These are phyloP conservation scores for Juncus inflexus DNA, from an alignment of 176 grass and related monocot species.

Conservation along the genomic window DNA sequence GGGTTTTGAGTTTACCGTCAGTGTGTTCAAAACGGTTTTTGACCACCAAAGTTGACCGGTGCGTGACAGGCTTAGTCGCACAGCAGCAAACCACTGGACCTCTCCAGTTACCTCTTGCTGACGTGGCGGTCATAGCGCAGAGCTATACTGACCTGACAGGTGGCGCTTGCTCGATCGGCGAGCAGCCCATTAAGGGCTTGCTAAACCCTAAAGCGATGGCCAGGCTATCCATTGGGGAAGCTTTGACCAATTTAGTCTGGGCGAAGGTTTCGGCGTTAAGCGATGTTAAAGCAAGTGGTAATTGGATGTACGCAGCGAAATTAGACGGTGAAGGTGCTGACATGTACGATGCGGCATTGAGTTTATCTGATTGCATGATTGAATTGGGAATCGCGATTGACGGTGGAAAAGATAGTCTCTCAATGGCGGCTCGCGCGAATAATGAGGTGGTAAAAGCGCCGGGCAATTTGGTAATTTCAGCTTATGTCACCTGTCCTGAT, in stretches of 20 bases:
- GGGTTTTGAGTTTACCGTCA: slow-evolving; percentile 64
- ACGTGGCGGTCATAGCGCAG: slow-evolving; percentile 88
- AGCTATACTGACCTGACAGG: slow-evolving; percentile 71
- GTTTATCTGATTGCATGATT: slow-evolving; percentile 82
- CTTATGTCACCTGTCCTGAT: slow-evolving; percentile 90
- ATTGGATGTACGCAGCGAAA: slow-evolving; percentile 98
- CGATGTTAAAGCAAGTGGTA: slow-evolving; percentile 87
- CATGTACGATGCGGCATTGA: slow-evolving; percentile 83
- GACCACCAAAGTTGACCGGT: slow-evolving; percentile 89
- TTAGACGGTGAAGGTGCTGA: slow-evolving; percentile 81
- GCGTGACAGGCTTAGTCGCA: slow-evolving; percentile 88
- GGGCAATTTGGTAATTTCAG: slow-evolving; percentile 83
- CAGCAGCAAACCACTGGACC: slow-evolving; percentile 84
- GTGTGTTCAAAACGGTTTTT: slow-evolving; percentile 92
- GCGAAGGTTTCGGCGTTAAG: slow-evolving; percentile 69
- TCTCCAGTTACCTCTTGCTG: slow-evolving; percentile 77
- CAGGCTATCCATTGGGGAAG: slow-evolving; percentile 75
- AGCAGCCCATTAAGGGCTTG: slow-evolving; percentile 79
- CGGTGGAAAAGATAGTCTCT: slow-evolving; percentile 93
- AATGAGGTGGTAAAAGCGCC: slow-evolving; percentile 85
- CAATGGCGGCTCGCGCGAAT: slow-evolving; percentile 76
- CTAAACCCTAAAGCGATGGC: slow-evolving; percentile 85
- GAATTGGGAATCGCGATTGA: slow-evolving; percentile 85
- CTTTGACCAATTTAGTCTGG: slow-evolving; percentile 93
- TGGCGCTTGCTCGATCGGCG: slow-evolving; percentile 80